Evolutionary conservation across 2,329 filamentous ascomycete genomes (phyloP), one percentile per base, ranked within the genome.

Genomic region (Karstenula rhodostoma): DNA sequence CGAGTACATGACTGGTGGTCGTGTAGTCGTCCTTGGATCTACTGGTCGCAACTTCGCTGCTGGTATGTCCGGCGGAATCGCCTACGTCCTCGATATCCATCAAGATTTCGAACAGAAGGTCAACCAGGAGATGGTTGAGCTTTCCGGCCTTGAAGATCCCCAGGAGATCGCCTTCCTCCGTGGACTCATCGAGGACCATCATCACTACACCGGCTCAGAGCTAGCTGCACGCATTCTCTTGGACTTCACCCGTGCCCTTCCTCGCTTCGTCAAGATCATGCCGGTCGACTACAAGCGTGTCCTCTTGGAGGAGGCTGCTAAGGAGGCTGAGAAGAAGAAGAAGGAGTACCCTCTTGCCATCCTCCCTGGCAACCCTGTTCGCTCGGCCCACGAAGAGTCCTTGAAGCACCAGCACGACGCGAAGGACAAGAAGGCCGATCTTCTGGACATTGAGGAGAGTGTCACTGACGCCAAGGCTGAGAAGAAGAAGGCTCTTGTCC

Each of bases 1-100:
- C 77, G 94, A 98, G 85, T 98, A 98, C 86, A 98, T 98, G 94
- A 97, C 94, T 73, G 94, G 94, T 77, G 94, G 94, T 76, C 92
- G 94, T 75, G 85, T 97, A 53, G 83, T 98, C 66, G 86, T 96
- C 73, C 86, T 98, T 50, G 94, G 94, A 60, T 88, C 87, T 72
- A 97, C 93, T 75, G 94, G 94, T 48, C 94, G 94, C 71, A 98
- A 98, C 85, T 98, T 98, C 75, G 94, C 94, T 71, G 94, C 94
- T 63, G 94, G 94, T 85, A 98, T 98, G 94, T 97, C 94, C 73
- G 94, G 94, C 75, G 94, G 94, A 84, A 97, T 98, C 73, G 94
- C 94, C 19, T 98, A 97, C 73, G 88, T 97, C 56, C 87, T 98
- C 32, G 94, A 98, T 74, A 90, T 95, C 74, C 87, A 94, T 77